Conservation (phyloP, 2,329 filamentous ascomycete species). For the Didymosphaeria variabile region DNA sequence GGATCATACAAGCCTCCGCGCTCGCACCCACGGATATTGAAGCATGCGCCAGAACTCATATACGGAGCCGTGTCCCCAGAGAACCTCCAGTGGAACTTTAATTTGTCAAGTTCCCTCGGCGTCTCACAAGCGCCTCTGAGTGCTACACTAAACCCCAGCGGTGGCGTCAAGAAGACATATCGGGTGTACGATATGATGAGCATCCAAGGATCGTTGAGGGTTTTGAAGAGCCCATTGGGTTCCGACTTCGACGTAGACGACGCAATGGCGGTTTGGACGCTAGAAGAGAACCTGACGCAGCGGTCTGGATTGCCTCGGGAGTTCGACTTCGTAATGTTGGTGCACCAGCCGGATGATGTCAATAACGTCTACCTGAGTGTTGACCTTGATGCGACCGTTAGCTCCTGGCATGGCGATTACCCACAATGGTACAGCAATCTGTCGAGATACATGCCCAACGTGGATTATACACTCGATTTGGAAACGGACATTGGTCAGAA, state of each 20-base stretch:
- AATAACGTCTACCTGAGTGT: constrained; percentile 52
- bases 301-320: constrained; percentile 60
- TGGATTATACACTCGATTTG: constrained; percentile 51
- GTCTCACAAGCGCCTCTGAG: constrained; percentile 56
- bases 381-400: constrained; percentile 55
- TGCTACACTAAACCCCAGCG: constrained; percentile 54
- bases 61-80: constrained; percentile 59
- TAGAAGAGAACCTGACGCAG: constrained; percentile 60
- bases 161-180: constrained; percentile 53
- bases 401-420: constrained; percentile 53
- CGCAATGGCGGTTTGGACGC: constrained; percentile 59
- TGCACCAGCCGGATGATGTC: constrained; percentile 55
- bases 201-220: constrained; percentile 58
- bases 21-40: constrained; percentile 55
- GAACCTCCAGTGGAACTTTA: constrained; percentile 60
- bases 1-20: constrained; percentile 26
- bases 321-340: constrained; percentile 61
- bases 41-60: constrained; percentile 61
- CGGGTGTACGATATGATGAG: constrained; percentile 60
- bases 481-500: constrained; percentile 55
- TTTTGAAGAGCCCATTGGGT: constrained; percentile 47
- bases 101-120: constrained; percentile 56
- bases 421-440: constrained; percentile 52
- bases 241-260: constrained; percentile 53
- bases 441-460: constrained; percentile 50